Evolutionary conservation across 78 protist genomes (phyloP), one percentile per base, ranked within the genome.

Genomic region (Diacronema lutheri): DNA sequence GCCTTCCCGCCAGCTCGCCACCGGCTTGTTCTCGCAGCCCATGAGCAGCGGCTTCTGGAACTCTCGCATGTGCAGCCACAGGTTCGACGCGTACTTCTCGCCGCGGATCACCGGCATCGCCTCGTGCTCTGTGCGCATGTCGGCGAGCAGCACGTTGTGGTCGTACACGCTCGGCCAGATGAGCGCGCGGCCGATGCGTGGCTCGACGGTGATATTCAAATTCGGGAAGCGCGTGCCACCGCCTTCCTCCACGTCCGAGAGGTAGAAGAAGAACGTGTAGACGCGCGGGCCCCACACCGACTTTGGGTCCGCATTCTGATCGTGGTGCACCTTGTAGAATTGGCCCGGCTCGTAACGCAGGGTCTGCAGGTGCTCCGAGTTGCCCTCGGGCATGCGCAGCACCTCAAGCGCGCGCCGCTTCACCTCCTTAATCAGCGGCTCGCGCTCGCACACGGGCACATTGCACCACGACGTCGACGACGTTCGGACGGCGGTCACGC

Each of bases 21-120:
- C n/a, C n/a, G n/a, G n/a, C n/a, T n/a, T n/a, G 50, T 71, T 71
- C 35, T 40, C 79, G 58, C 79, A 71, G 38, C 79, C 79, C 7
- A 35, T 13, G 21, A 0, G 0, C 19, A 71, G 57, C 7, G 79
- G 50, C 58, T 23, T 6, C 33, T 71, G 79, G 57, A 71, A 71
- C 46, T 71, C 79, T 57, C 25, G 41, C 79, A 71, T 71, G 79
- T 71, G 79, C 58, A 71, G 35, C 74, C 74, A 35, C 5, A 33
- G 12, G 21, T 35, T 65, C 41, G 41, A 12, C 29, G 55, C 29
- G 46, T 68, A 68, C 46, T 68, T 68, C 40, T 33, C 76, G 55
- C 76, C 76, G 16, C 5, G 3, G 35, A 2, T 26, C 37, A 68
- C 76, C 40, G 41, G 7, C 26, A 68, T 31, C 26, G 37, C 77